These are phyloP conservation scores for Metschnikowia santaceciliae DNA, from an alignment of 805 yeast species.

Conservation along the genomic window DNA sequence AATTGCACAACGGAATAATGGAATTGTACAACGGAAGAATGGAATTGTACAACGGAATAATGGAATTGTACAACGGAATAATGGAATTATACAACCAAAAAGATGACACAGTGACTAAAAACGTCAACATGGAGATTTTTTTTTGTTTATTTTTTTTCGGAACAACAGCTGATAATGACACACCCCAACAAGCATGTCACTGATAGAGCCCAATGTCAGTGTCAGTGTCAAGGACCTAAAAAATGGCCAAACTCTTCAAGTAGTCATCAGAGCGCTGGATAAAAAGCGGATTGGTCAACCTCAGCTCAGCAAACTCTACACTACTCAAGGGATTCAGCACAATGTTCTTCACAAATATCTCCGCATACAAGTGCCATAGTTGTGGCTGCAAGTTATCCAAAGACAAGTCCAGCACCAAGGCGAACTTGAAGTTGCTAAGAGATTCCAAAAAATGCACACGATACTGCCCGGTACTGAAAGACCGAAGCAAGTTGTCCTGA, in stretches of 20 bases:
- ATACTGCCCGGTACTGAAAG: conserved; percentile 70
- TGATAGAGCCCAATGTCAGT: too few relatives aligned
- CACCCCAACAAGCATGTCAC: too few relatives aligned
- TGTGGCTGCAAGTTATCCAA: conserved; percentile 53
- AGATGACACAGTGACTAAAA: too few relatives aligned
- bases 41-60: too few relatives aligned
- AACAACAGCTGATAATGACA: too few relatives aligned
- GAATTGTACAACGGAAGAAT: too few relatives aligned
- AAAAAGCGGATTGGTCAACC: conserved; percentile 55
- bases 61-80: too few relatives aligned
- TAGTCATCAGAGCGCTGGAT: conserved; percentile 49
- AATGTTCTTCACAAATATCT: conserved; percentile 55
- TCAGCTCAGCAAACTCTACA: conserved; percentile 54
- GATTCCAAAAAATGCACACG: conserved; percentile 79
- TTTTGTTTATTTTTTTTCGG: too few relatives aligned
- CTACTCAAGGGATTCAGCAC: conserved; percentile 53
- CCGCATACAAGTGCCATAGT: conserved; percentile 56
- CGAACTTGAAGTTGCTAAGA: conserved; percentile 72
- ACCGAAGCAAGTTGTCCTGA: conserved; percentile 35
- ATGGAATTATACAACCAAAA: too few relatives aligned
- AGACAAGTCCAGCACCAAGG: conserved; percentile 63
- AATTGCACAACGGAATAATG: too few relatives aligned
- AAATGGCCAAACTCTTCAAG: conserved; percentile 31
- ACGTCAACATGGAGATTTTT: too few relatives aligned
- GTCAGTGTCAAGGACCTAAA: not conserved